Conservation (phyloP, 78 protist genomes). For the Dictyostelium brefeldianum region DNA sequence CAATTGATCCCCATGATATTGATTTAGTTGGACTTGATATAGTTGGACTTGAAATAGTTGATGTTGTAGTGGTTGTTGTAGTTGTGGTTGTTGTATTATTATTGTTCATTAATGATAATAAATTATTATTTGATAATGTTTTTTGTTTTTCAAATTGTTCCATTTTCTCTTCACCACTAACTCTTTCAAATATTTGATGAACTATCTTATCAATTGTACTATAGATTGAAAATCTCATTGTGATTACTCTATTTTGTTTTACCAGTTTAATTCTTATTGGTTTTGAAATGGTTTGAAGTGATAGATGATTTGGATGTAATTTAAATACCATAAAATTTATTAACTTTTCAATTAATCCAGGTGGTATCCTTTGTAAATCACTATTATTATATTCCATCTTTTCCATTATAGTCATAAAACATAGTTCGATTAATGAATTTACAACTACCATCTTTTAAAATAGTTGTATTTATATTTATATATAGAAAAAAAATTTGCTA, state of each 20-base stretch:
- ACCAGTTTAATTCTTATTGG: conserved; percentile 72
- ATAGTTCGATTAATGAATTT: conserved; percentile 50
- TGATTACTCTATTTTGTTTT: conserved; percentile 75
- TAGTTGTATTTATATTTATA: background rate
- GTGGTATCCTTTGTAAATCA: conserved; percentile 45
- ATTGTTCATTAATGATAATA: background rate
- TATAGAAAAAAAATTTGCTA: background rate
- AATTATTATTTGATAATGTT: background rate
- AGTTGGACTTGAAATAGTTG: conserved; percentile 12
- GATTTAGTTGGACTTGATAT: background rate
- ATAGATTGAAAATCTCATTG: conserved; percentile 73
- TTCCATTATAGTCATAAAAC: conserved; percentile 66
- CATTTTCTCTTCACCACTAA: conserved; percentile 52
- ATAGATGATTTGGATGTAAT: conserved; percentile 48
- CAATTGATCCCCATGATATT: conserved; percentile 57
- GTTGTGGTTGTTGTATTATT: background rate
- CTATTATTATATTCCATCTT: conserved; percentile 77
- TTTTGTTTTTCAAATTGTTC: conserved; percentile 35
- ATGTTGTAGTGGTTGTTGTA: background rate
- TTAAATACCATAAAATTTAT: conserved; percentile 59
- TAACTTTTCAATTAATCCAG: conserved; percentile 39
- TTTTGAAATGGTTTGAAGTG: conserved; percentile 44
- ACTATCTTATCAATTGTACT: conserved; percentile 51
- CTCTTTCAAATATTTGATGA: conserved; percentile 71
- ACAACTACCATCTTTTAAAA: conserved; percentile 16